Evolutionary conservation across 2,329 filamentous ascomycete genomes (phyloP), one percentile per base, ranked within the genome.

Genomic region (Trichophyton benhamiae): DNA sequence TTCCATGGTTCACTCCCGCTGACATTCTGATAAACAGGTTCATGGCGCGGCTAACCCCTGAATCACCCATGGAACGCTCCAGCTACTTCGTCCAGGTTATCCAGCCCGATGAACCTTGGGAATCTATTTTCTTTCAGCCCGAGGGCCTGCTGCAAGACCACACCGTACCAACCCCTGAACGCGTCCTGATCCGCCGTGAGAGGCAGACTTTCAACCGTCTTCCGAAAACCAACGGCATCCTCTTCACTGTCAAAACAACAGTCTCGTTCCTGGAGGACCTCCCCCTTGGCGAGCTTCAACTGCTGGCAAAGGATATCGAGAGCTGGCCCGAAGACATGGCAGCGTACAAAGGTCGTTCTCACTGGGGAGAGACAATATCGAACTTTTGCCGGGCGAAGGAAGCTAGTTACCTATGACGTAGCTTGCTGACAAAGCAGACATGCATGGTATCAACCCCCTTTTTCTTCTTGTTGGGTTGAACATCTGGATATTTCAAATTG

Each of bases 51-150:
- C 69, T 80, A 13, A 74, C 75, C 0, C 71, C 74, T 3, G 69
- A 67, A 17, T 73, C 73, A 0, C 72, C 74, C 36, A 79, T 80
- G 77, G 77, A 80, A 65, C 76, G 78, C 44, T 75, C 72, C 41
- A 78, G 77, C 62, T 76, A 78, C 63, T 81, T 81, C 63, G 70
- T 82, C 48, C 79, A 82, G 69, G 75, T 78, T 8, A 74, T 72
- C 22, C 69, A 70, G 2, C 67, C 73, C 30, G 65, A 70, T 27
- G 69, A 74, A 49, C 65, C 70, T 38, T 68, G 78, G 22, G 68
- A 73, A 0, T 70, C 78, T 2, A 74, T 76, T 11, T 74, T 82
- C 42, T 78, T 78, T 63, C 75, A 78, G 17, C 74, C 74, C 4
- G 73, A 72, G 1, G 72, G 69, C 0, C 66, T 76, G 20, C 73